phyloP scores from a whole-genome alignment of 2,329 filamentous ascomycete genomes.

The Ascochyta fabae region DNA sequence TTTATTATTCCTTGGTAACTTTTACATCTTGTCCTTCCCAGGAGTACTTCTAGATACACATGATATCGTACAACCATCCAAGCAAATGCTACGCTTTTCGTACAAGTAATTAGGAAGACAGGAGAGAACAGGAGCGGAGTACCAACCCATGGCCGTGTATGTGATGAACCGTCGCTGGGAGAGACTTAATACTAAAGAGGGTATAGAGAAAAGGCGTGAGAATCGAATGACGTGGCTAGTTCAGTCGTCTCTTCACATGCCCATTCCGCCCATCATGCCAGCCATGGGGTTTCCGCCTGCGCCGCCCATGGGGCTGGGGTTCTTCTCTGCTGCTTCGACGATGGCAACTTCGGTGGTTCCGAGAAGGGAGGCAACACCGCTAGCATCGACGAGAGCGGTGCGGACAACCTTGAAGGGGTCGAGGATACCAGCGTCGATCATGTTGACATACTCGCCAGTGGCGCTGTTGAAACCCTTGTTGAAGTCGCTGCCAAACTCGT shows the following conservation, averaged over 20 bases:
- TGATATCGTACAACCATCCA: conserved; percentile 45
- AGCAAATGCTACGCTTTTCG: conserved; percentile 46
- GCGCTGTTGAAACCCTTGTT: conserved; percentile 97
- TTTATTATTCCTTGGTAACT: conserved; percentile 40
- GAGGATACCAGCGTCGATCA: conserved; percentile 96
- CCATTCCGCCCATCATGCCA: conserved; percentile 63
- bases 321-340: conserved; percentile 96
- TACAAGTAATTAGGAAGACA: conserved; percentile 34
- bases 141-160: conserved; percentile 45
- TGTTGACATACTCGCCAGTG: conserved; percentile 98
- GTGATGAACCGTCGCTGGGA: conserved; percentile 41
- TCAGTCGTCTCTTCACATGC: conserved; percentile 55
- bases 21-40: conserved; percentile 42
- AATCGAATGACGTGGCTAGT: conserved; percentile 22
- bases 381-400: conserved; percentile 92
- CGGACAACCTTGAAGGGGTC: conserved; percentile 99
- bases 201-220: conserved; percentile 42
- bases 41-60: conserved; percentile 41
- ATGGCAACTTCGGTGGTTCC: conserved; percentile 98
- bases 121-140: conserved; percentile 46
- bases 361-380: conserved; percentile 93
- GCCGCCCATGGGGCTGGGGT: conserved; percentile 59
- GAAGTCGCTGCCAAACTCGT: conserved; percentile 91
- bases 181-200: conserved; percentile 41
- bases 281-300: conserved; percentile 62